These are phyloP conservation scores for Aspergillus ochraceus DNA, from an alignment of 2,329 filamentous ascomycete genomes.

Conservation along the genomic window DNA sequence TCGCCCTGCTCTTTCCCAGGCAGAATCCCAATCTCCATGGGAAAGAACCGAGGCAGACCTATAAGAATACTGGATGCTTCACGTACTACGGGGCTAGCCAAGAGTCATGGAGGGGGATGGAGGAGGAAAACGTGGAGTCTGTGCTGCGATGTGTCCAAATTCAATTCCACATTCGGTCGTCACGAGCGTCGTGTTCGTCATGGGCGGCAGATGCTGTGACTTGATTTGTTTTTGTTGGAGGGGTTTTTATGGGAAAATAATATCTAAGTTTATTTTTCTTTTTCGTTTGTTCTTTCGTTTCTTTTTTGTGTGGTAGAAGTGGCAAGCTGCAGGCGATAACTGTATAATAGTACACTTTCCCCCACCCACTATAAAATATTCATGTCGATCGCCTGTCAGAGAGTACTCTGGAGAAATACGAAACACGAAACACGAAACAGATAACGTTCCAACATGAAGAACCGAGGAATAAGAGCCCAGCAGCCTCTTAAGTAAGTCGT, in stretches of 20 bases:
- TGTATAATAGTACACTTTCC: too few species aligned
- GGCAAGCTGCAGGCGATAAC: too few species aligned
- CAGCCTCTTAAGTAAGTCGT: background rate
- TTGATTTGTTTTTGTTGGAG: too few species aligned
- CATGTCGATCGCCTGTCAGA: too few species aligned
- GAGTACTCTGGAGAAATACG: too few species aligned
- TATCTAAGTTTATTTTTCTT: background rate
- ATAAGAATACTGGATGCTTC: conserved; percentile 11
- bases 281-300: background rate
- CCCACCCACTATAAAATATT: too few species aligned
- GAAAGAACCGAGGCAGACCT: conserved; percentile 2
- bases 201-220: too few species aligned
- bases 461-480: background rate
- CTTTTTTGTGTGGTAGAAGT: background rate
- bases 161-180: conserved; percentile 9
- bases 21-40: conserved; percentile 15
- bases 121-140: conserved; percentile 10
- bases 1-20: conserved; percentile 9
- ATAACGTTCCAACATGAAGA: background rate
- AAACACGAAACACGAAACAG: too few species aligned
- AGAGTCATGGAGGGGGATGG: conserved; percentile 11
- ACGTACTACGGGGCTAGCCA: conserved; percentile 12
- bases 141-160: conserved; percentile 18
- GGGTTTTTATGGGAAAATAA: background rate
- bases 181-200: conserved; percentile 3